phyloP scores from a whole-genome alignment of 495 filamentous ascomycete species.

The Umbilicaria muhlenbergii region DNA sequence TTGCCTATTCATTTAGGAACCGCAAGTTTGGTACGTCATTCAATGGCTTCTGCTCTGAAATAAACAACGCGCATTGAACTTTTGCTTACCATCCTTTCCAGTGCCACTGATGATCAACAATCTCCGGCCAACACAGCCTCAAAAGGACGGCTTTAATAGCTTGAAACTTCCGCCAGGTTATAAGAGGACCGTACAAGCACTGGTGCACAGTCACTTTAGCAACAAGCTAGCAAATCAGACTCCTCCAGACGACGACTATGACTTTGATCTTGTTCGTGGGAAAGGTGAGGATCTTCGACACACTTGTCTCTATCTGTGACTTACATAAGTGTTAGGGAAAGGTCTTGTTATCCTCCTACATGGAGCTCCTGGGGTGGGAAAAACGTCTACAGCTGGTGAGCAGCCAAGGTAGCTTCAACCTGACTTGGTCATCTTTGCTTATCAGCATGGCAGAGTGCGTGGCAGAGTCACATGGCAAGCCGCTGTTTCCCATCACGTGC shows the following conservation, averaged over 20 bases:
- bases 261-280: slow-evolving; percentile 14
- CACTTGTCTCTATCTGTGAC: too few relatives aligned
- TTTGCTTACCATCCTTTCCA: neutral
- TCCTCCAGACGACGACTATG: too few relatives aligned
- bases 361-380: slow-evolving; percentile 31
- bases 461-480: slow-evolving; percentile 14
- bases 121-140: neutral
- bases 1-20: neutral
- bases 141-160: neutral
- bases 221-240: neutral
- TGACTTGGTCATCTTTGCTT: neutral
- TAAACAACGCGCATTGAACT: neutral
- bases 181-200: slow-evolving; percentile 11
- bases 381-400: slow-evolving; percentile 19
- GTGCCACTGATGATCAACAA: neutral
- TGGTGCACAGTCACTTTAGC: slow-evolving; percentile 14
- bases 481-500: slow-evolving; percentile 18
- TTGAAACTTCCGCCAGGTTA: slow-evolving; percentile 8
- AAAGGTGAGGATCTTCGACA: slow-evolving; percentile 2
- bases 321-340: slow-evolving; percentile 12
- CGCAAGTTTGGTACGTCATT: neutral
- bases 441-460: slow-evolving; percentile 12
- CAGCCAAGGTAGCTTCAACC: neutral
- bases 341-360: slow-evolving; percentile 37
- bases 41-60: neutral